Percentiles rank a stretch among this genome's conserved stretches.
Evolutionary conservation across 257 asterid species (phyloP).

Genomic region (Scutellaria minor): DNA sequence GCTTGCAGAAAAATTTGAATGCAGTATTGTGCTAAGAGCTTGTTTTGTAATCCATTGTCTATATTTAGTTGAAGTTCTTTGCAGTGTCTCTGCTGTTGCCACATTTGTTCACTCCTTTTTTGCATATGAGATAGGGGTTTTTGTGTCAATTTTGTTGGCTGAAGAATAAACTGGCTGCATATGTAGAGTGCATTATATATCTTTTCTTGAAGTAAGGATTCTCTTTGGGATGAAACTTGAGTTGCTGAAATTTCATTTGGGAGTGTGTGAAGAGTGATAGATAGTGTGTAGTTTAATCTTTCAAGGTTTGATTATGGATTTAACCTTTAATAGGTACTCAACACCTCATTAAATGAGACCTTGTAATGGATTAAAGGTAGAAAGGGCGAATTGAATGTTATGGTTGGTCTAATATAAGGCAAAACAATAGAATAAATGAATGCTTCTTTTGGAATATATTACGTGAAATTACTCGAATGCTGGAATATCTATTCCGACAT

Average conservation of each 20-base stretch:
- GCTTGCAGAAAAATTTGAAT: background rate
- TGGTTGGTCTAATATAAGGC: background rate
- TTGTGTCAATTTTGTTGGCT: conserved; percentile 3
- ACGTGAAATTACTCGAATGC: background rate
- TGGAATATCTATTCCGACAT: background rate
- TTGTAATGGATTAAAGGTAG: background rate
- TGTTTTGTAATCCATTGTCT: background rate
- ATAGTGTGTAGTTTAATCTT: conserved; percentile 9
- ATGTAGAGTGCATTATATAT: background rate
- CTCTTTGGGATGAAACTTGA: background rate
- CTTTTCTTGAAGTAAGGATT: conserved; percentile 4
- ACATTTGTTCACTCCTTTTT: background rate
- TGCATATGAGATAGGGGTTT: background rate
- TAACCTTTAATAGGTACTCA: background rate
- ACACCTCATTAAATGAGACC: background rate
- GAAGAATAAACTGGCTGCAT: background rate
- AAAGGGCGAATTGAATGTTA: conserved; percentile 3
- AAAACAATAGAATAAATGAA: background rate
- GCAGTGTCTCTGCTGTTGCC: background rate
- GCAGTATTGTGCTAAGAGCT: background rate
- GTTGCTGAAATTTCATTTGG: conserved; percentile 1
- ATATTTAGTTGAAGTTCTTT: conserved; percentile 4
- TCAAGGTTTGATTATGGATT: conserved; percentile 10
- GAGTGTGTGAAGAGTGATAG: conserved; percentile 2
- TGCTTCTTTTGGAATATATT: background rate